Evolutionary conservation across 495 filamentous ascomycete species (phyloP).

Genomic region (Cladorrhinum samala): DNA sequence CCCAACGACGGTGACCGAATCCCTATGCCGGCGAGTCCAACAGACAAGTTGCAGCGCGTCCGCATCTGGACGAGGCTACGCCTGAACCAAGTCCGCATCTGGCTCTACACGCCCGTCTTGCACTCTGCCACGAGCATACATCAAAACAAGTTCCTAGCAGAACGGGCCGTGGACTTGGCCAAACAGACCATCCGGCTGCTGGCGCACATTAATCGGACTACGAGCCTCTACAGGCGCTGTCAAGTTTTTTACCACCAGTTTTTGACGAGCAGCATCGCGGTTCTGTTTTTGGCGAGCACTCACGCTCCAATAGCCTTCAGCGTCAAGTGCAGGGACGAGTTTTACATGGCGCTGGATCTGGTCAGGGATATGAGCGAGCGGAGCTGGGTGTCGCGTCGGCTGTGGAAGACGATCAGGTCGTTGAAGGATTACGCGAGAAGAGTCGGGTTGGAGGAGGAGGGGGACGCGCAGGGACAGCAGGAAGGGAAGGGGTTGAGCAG

Average conservation of each 20-base stretch:
- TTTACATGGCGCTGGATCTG: constrained; percentile 79
- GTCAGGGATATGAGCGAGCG: constrained; percentile 74
- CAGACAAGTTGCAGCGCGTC: constrained; percentile 49
- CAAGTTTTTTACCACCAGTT: constrained; percentile 88
- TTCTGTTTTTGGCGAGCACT: constrained; percentile 75
- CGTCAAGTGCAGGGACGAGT: constrained; percentile 68
- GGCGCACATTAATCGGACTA: constrained; percentile 68
- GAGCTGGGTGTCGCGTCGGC: constrained; percentile 67
- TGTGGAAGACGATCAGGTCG: constrained; percentile 77
- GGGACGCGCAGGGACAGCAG: too few species aligned
- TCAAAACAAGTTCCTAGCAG: constrained; percentile 60
- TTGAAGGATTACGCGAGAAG: constrained; percentile 75
- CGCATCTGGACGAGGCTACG: constrained; percentile 61
- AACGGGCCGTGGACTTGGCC: constrained; percentile 67
- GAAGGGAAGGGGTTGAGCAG: too few species aligned
- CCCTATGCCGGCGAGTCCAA: constrained; percentile 15
- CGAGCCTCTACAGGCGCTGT: constrained; percentile 71
- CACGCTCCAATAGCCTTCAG: constrained; percentile 77
- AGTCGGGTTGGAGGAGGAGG: constrained; percentile 59
- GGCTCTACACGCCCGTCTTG: constrained; percentile 75
- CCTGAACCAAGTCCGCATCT: constrained; percentile 74
- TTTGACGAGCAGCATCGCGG: constrained; percentile 70
- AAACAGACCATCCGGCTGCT: constrained; percentile 75
- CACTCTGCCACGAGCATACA: constrained; percentile 70
- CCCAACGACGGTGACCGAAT: constrained; percentile 15